Conservation (phyloP, 2,329 filamentous ascomycete species). For the Fusarium sp. region DNA sequence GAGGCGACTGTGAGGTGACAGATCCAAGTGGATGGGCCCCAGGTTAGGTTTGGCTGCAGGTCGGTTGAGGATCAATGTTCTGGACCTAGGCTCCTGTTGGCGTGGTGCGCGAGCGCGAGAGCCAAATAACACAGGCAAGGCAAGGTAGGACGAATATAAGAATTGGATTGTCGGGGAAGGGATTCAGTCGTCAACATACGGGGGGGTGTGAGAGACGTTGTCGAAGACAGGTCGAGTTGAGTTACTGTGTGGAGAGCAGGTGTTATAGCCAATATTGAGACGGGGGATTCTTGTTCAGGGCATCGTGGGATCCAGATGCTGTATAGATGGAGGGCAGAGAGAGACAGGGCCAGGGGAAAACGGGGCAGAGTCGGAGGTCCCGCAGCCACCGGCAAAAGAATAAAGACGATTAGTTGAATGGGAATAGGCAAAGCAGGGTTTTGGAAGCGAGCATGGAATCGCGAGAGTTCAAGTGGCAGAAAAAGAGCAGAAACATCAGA, state of each 20-base stretch:
- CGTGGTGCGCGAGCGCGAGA: constrained; percentile 29
- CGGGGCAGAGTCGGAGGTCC: constrained; percentile 33
- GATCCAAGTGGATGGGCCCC: constrained; percentile 30
- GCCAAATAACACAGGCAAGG: constrained; percentile 29
- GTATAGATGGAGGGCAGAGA: constrained; percentile 32
- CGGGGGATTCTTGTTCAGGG: constrained; percentile 31
- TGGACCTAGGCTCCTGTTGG: constrained; percentile 41
- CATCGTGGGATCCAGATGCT: constrained; percentile 38
- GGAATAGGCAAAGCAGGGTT: constrained; percentile 38
- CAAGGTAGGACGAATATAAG: constrained; percentile 27
- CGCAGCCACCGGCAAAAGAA: constrained; percentile 45
- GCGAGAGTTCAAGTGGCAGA: constrained; percentile 37
- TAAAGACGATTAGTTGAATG: constrained; percentile 31
- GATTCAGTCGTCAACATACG: constrained; percentile 13
- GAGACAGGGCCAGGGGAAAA: constrained; percentile 6
- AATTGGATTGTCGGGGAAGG: constrained; percentile 28
- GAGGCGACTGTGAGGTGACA: constrained; percentile 46
- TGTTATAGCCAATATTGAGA: constrained; percentile 35
- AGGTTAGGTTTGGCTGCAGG: constrained; percentile 39
- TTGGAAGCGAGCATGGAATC: constrained; percentile 42
- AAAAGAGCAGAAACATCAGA: constrained; percentile 46
- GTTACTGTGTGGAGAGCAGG: constrained; percentile 28
- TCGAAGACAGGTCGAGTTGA: constrained; percentile 15
- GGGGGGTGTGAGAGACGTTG: constrained; percentile 24
- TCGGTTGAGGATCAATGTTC: constrained; percentile 42